Percentiles rank a stretch among this genome's conserved stretches.
These are phyloP conservation scores for Hyaloscypha hepaticicola DNA, from an alignment of 495 filamentous ascomycete genomes.

Conservation along the genomic window DNA sequence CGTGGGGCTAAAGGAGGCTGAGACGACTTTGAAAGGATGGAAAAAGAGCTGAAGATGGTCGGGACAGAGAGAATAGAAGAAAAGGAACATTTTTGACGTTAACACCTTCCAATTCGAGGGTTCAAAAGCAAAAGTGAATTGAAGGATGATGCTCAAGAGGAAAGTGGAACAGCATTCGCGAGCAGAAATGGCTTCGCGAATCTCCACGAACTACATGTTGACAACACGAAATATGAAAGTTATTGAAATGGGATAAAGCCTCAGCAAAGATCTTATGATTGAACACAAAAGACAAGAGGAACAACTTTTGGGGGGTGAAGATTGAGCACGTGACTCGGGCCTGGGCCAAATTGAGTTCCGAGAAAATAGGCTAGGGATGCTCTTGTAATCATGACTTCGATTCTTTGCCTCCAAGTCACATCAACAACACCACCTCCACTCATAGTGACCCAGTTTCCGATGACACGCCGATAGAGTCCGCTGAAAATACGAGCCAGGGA, in stretches of 20 bases:
- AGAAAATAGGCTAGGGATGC: constrained; percentile 1
- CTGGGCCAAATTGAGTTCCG: not conserved
- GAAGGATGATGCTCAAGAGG: too few species aligned
- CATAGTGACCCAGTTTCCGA: constrained; percentile 8
- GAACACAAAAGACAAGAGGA: not conserved
- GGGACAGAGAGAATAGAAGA: too few species aligned
- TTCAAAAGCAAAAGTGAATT: too few species aligned
- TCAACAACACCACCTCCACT: constrained; percentile 3
- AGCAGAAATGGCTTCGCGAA: too few species aligned
- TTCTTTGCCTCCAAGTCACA: constrained; percentile 16
- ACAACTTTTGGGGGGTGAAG: not conserved
- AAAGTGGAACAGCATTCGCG: too few species aligned
- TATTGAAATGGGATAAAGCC: too few species aligned
- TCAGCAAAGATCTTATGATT: too few species aligned
- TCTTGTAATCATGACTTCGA: constrained; percentile 23
- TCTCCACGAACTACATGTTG: too few species aligned
- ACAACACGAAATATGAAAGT: too few species aligned
- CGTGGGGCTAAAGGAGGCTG: not conserved
- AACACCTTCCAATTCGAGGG: too few species aligned
- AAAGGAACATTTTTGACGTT: not conserved
- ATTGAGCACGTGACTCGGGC: not conserved
- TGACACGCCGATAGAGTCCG: constrained; percentile 17
- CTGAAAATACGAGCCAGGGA: constrained; percentile 10
- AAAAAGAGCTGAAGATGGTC: not conserved
- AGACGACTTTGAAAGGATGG: not conserved